Evolutionary conservation across 257 asterid species (phyloP).

Genomic region (Solanum arcanum): DNA sequence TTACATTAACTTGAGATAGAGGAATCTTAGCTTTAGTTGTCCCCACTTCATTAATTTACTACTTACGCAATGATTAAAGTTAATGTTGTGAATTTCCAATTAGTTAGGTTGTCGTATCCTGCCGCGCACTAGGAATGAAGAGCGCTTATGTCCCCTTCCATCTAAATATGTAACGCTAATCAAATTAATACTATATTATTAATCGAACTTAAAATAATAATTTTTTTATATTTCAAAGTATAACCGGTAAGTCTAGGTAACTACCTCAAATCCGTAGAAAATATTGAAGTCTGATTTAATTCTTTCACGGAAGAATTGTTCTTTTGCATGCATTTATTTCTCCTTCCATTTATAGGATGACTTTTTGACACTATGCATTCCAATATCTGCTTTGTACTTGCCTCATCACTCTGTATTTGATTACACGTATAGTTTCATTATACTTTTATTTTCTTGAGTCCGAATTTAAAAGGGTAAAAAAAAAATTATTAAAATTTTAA

Average conservation of each 20-base stretch:
- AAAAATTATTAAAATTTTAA: too few relatives aligned
- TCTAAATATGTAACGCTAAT: not conserved
- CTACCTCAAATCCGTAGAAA: not conserved
- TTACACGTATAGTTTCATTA: not conserved
- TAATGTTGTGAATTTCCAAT: not conserved
- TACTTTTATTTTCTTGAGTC: not conserved
- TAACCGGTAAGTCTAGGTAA: not conserved
- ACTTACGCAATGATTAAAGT: slow-evolving; percentile 16
- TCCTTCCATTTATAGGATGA: not conserved
- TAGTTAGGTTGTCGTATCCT: not conserved
- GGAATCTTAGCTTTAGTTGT: slow-evolving; percentile 13
- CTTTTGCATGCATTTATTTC: not conserved
- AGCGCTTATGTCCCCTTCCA: not conserved
- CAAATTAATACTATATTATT: too few relatives aligned
- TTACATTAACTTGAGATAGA: not conserved
- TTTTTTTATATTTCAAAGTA: not conserved
- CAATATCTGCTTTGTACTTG: not conserved
- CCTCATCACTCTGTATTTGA: not conserved
- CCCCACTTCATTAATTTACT: not conserved
- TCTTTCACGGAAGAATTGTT: not conserved
- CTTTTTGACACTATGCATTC: not conserved
- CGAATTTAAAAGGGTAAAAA: too few relatives aligned
- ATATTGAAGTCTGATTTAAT: not conserved
- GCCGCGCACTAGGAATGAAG: not conserved
- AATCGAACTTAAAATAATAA: not conserved